Base-by-base conservation (phyloP, 139 green algal genomes). In the Chlamydomonas sp. region DNA sequence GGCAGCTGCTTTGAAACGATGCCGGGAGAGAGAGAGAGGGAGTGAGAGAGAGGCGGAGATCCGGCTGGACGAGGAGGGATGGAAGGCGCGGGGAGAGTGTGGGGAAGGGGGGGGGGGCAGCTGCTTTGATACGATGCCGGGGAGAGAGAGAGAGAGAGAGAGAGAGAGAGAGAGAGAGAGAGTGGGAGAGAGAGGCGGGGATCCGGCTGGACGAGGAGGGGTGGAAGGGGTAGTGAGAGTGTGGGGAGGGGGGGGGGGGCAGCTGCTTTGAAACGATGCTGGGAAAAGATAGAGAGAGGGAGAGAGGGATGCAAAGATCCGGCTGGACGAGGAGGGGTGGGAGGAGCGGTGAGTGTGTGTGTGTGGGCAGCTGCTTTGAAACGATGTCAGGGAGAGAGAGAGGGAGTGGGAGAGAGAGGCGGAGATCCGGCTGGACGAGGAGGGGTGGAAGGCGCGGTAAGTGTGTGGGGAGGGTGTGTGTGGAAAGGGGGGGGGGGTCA, bases 401-500 rank as follows among this genome's bases (percentile, higher is more conserved):
- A n/a, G n/a, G n/a, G 91, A 90, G 84, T 68, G 94, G 6, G 77
- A 85, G 72, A 77, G 92, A 63, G 85, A 94, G 71, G 82, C 83
- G 38, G 68, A 68, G 34, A 92, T 96, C 20, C 76, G 88, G 29
- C 84, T 98, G 35, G 91, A 87, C n/a, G 85, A 97, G 67, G 74
- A 80, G 24, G 94, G 94, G 5, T 99, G 90, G 91, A 95, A 93
- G 79, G 73, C 78, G 49, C 83, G 94, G 26, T 98, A n/a, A n/a
- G n/a, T n/a, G n/a, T n/a, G n/a, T n/a, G n/a, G n/a, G n/a, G n/a
- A n/a, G n/a, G n/a, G n/a, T n/a, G n/a, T n/a, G 54, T 57, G 47
- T 57, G 47, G 20, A 57, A 67, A n/a, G 16, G 59, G 29, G 16
- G 61, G 43, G 49, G 22, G 37, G n/a, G n/a, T n/a, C n/a, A n/a